Base-by-base conservation (phyloP, 2,329 filamentous ascomycete genomes). In the Rhynchosporium secalis region DNA sequence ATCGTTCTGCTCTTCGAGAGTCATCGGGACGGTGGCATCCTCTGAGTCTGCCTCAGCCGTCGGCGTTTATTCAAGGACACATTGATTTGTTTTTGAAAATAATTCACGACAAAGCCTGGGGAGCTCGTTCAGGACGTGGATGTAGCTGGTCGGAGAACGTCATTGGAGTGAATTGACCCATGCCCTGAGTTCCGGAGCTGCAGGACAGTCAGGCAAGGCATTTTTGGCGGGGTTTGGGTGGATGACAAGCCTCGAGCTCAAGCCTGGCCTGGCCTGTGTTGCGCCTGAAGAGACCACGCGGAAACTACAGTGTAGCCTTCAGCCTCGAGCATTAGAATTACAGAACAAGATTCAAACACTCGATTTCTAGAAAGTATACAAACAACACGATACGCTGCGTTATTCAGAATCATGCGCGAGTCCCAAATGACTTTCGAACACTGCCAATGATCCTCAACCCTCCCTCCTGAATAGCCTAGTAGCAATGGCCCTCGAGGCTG, bases 401-500 rank as follows among this genome's bases (percentile, higher is more conserved):
- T 28, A n/a, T 43, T 52, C 29, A 31, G n/a, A 58, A 38, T 15
- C 31, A 52, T 59, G 57, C 38, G 36, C 13, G 9, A 45, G 33
- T 7, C 38, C 40, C 13, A 36, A 29, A 56, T 49, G 47, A 57
- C 20, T 52, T 28, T 47, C 58, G 57, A 66, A 68, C 63, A 61
- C 66, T 71, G 69, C 67, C 62, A 64, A 68, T 67, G 61, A 64
- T 67, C 58, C 20, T 28, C 3, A 36, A 43, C 41, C 26, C n/a
- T 45, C 41, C 15, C n/a, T 38, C n/a, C 28, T 49, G 56, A 36
- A 54, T 41, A 56, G 41, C 49, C 58, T 43, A 49, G 13, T 6
- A 68, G 78, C 66, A 70, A 90, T 90, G 87, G 81, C 85, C 73
- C 84, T 86, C 78, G 87, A 90, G 76, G 80, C 79, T 67, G 78